Conservation (phyloP, 1,284 basidiomycete genomes). For the Amylostereum chailletii region DNA sequence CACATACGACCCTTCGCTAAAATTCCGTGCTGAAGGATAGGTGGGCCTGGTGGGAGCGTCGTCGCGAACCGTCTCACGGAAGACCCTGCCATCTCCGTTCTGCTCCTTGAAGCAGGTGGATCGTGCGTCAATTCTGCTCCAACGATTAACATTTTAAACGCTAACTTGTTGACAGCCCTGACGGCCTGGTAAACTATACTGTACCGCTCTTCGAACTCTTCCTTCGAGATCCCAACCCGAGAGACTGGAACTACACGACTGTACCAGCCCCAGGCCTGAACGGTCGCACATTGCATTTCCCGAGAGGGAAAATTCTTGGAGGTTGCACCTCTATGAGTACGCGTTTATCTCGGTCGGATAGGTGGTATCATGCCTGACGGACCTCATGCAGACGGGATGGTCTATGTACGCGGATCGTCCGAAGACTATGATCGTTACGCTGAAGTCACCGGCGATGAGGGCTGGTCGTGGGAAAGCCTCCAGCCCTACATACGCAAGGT, state of each 20-base stretch:
- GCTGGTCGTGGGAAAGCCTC: neutral
- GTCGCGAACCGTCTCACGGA: neutral
- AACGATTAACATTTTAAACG: neutral
- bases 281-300: neutral
- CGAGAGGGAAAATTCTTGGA: neutral
- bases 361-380: neutral
- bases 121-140: neutral
- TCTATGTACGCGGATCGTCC: neutral
- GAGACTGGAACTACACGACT: constrained; percentile 3
- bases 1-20: neutral
- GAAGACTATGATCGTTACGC: constrained; percentile 2
- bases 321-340: neutral
- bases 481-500: neutral
- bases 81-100: neutral
- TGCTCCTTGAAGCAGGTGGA: neutral
- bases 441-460: neutral
- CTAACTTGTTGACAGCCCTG: neutral
- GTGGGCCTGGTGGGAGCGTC: neutral
- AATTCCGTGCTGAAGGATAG: neutral
- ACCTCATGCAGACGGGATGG: neutral
- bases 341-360: neutral
- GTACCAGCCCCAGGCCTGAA: neutral
- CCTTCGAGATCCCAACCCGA: neutral
- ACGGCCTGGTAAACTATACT: neutral
- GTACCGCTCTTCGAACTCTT: neutral